Percentiles rank a stretch among this genome's conserved stretches.
These are phyloP conservation scores for Pleurotus djamor DNA, from an alignment of 768 basidiomycete species.

Conservation along the genomic window DNA sequence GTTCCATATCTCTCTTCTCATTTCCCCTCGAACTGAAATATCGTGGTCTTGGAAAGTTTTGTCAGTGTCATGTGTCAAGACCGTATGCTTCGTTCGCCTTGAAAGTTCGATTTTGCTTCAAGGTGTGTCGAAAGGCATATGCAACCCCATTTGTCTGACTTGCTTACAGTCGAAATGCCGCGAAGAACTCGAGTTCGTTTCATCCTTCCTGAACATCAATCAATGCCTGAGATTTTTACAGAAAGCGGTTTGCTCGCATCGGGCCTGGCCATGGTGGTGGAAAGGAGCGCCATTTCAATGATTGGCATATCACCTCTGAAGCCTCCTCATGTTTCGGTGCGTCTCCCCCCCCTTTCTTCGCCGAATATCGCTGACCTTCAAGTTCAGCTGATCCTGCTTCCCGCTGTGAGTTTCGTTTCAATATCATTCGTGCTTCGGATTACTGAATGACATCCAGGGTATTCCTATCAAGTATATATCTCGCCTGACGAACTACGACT, in stretches of 20 bases:
- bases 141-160: not conserved
- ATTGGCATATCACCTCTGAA: not conserved
- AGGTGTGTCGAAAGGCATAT: conserved; percentile 15
- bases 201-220: not conserved
- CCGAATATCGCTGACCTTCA: no score
- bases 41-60: conserved; percentile 24
- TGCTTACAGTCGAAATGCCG: not conserved
- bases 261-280: no score
- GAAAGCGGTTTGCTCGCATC: not conserved
- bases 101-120: conserved; percentile 41
- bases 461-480: no score
- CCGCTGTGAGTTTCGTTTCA: no score
- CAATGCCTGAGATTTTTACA: not conserved
- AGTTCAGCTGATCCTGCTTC: no score
- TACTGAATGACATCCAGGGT: no score
- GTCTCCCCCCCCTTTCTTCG: not conserved
- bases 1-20: not conserved
- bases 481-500: no score
- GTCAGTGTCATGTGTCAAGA: conserved; percentile 29
- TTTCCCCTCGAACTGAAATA: not conserved
- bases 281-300: not conserved
- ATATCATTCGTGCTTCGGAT: no score
- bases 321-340: not conserved
- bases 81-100: conserved; percentile 49
- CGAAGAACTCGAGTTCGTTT: not conserved